These are phyloP conservation scores for Amanita jacksonii DNA, from an alignment of 768 basidiomycete species.

Conservation along the genomic window DNA sequence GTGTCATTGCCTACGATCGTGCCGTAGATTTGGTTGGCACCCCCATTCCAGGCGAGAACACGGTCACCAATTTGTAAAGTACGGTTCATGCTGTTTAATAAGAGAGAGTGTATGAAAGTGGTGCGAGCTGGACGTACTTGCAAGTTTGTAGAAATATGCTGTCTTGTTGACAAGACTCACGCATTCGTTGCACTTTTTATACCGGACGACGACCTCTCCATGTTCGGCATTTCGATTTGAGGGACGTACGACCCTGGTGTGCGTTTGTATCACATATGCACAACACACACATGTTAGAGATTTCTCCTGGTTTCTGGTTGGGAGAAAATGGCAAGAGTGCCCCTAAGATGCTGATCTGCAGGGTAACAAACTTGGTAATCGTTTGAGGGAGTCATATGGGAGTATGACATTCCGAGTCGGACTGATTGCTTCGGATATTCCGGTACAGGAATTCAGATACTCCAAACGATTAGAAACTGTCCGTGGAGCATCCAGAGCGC, in stretches of 20 bases:
- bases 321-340: neutral
- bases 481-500: too few species aligned
- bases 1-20: conserved; percentile 13
- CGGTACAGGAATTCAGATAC: too few species aligned
- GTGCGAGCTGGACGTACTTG: neutral
- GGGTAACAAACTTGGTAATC: conserved; percentile 4
- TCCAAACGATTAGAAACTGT: too few species aligned
- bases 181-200: conserved; percentile 1
- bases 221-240: neutral
- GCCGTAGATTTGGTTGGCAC: conserved; percentile 16
- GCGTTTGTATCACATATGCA: conserved; percentile 1
- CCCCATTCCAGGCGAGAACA: conserved; percentile 18
- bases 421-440: too few species aligned
- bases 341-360: conserved; percentile 4
- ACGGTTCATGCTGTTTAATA: conserved; percentile 4
- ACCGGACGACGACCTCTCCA: neutral
- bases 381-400: neutral
- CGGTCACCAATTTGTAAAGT: conserved; percentile 13
- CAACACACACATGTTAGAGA: neutral
- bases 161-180: too few species aligned
- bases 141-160: too few species aligned
- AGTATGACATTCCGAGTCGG: too few species aligned
- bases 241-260: conserved; percentile 4
- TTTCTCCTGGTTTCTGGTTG: conserved; percentile 1
- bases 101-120: neutral